Evolutionary conservation across 331 rosid genomes (phyloP), one percentile per base, ranked within the genome.

Genomic region (Malus hybrid): DNA sequence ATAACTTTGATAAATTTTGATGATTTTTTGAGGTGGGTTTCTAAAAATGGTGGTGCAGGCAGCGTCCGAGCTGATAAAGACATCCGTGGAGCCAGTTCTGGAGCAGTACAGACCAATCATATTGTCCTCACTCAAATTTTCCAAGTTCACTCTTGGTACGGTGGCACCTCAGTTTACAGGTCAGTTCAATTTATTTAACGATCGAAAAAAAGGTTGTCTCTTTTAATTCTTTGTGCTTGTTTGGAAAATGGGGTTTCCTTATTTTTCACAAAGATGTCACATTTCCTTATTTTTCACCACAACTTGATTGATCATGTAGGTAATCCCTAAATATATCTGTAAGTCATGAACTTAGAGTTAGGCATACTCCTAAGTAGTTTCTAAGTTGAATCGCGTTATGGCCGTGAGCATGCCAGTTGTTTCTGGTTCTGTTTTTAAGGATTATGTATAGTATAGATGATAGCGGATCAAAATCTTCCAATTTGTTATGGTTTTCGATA

Each of bases 91-190:
- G 81, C 99, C 97, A 4, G 71, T 92, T 80, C 88, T 94, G 36
- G 97, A 94, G 73, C 88, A 88, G 72, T 94, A 94, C 54, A 86
- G 86, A 70, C 97, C 99, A 0, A 15, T 87, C 1, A 65, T 92
- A 65, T 80, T 92, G 80, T 76, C 93, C 50, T 24, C 24, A 24
- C 24, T 24, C 24, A 24, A 24, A 24, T 24, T 24, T 24, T 24
- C 24, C 24, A 24, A 89, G 90, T 78, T 94, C 27, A 90, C 99
- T 66, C 99, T 94, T 75, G 97, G 99, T 1, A 88, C 99, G 39
- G 97, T 94, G 48, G 92, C 99, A 6, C 99, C 99, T 0, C 96
- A 94, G 63, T 92, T 88, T 73, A 92, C 99, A 80, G 99, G 97
- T 92, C 61, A 71, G 89, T 83, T 76, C 65, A 13, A 54, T 69